Percentiles rank a stretch among this genome's conserved stretches.
Conservation (phyloP, 164 flowering plant species). For the Pachysandra terminalis region DNA sequence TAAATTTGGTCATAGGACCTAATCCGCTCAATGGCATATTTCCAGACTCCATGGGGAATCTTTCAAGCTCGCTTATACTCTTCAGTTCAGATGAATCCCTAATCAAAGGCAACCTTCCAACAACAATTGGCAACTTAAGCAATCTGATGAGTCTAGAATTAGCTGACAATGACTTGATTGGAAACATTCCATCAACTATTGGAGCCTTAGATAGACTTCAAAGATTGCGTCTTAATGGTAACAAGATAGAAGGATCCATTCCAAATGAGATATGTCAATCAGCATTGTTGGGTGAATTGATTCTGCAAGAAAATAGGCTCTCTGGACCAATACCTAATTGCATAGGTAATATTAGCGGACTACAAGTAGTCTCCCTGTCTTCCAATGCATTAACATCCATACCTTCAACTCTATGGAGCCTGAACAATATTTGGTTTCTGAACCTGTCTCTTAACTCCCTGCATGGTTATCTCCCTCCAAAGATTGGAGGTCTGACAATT, state of each 20-base stretch:
- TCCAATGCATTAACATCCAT: neutral
- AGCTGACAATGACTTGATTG: neutral
- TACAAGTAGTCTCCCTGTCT: neutral
- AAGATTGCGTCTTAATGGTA: neutral
- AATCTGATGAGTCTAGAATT: neutral
- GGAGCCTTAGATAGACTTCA: neutral
- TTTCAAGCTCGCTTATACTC: neutral
- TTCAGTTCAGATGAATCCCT: neutral
- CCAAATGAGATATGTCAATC: neutral
- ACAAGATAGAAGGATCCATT: neutral
- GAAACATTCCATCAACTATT: neutral
- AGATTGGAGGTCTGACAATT: neutral
- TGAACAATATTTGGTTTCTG: neutral
- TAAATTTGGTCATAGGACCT: neutral
- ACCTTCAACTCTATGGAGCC: neutral
- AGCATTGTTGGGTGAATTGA: neutral
- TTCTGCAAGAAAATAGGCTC: neutral
- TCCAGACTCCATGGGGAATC: slow-evolving; percentile 6
- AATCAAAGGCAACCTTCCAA: neutral
- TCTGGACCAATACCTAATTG: neutral
- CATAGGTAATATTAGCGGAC: neutral
- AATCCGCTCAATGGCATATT: neutral
- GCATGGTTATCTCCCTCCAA: neutral
- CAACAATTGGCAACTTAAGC: neutral
- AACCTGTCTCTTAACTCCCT: neutral